Evolutionary conservation across 2,329 filamentous ascomycete genomes (phyloP).

Genomic region (Aspergillus sp.): DNA sequence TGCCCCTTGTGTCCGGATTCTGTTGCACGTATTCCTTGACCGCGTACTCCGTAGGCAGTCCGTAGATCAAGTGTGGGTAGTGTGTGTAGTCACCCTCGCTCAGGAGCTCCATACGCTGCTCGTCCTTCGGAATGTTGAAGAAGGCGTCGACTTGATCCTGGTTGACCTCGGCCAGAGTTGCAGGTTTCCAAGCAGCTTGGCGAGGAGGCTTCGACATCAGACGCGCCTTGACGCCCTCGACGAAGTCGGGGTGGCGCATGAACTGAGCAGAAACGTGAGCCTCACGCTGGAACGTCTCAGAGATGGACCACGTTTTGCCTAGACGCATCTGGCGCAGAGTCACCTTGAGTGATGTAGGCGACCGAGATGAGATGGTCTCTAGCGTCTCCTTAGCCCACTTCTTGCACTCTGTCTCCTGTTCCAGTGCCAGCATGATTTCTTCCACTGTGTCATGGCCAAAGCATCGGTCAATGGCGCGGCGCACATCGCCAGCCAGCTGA

Average conservation of each 20-base stretch:
- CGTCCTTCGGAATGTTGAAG: constrained; percentile 56
- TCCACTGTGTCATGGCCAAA: constrained; percentile 67
- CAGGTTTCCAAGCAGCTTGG: constrained; percentile 73
- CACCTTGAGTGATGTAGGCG: constrained; percentile 84
- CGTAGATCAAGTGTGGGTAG: constrained; percentile 71
- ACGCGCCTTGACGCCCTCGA: constrained; percentile 81
- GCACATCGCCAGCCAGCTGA: constrained; percentile 66
- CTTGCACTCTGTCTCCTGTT: constrained; percentile 54
- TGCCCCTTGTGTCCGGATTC: constrained; percentile 50
- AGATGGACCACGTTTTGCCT: constrained; percentile 74
- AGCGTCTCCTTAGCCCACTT: constrained; percentile 80
- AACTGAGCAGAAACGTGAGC: constrained; percentile 81
- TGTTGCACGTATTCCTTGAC: constrained; percentile 48
- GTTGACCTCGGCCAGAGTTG: constrained; percentile 66
- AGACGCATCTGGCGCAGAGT: constrained; percentile 78
- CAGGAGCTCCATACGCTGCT: constrained; percentile 59
- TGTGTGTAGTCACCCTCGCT: constrained; percentile 61
- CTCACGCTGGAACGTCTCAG: constrained; percentile 81
- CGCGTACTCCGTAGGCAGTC: constrained; percentile 68
- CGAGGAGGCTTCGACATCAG: constrained; percentile 69
- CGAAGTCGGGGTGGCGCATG: constrained; percentile 90
- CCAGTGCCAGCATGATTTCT: constrained; percentile 69
- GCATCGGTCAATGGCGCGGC: constrained; percentile 80
- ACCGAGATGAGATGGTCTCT: constrained; percentile 71
- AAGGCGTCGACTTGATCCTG: constrained; percentile 64